These are phyloP conservation scores for Cystofilobasidium ferigula DNA, from an alignment of 768 basidiomycete genomes.

Conservation along the genomic window DNA sequence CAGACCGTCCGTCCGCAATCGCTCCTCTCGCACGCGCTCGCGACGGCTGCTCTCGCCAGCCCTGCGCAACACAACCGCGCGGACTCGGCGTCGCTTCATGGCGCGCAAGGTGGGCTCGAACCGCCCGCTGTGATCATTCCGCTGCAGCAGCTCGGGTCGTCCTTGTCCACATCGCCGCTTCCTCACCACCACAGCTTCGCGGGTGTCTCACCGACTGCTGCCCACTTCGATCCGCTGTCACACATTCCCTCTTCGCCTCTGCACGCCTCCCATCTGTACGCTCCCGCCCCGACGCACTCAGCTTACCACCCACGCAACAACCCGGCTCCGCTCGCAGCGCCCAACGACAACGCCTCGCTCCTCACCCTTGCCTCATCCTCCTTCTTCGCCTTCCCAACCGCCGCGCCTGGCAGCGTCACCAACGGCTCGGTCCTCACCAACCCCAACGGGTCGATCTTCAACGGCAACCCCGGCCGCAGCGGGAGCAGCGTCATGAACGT, in stretches of 20 bases:
- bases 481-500: constrained; percentile 1
- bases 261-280: constrained; percentile 45
- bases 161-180: background rate
- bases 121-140: background rate
- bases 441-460: background rate
- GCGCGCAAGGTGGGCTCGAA: background rate
- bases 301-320: constrained; percentile 92
- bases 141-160: background rate
- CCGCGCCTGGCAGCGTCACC: background rate
- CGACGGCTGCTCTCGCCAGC: background rate
- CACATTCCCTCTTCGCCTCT: background rate
- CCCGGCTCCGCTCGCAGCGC: constrained; percentile 81
- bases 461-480: background rate
- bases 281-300: constrained; percentile 80
- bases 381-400: constrained; percentile 40
- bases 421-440: constrained; percentile 7
- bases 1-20: background rate
- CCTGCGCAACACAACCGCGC: background rate
- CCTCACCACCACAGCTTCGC: too few relatives aligned
- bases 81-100: background rate
- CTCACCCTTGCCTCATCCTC: constrained; percentile 89
- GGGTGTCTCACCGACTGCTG: too few relatives aligned
- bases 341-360: constrained; percentile 80
- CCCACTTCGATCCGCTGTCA: background rate
- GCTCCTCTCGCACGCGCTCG: background rate